Evolutionary conservation across 495 filamentous ascomycete species (phyloP).

Genomic region (Penicillium arizonense): DNA sequence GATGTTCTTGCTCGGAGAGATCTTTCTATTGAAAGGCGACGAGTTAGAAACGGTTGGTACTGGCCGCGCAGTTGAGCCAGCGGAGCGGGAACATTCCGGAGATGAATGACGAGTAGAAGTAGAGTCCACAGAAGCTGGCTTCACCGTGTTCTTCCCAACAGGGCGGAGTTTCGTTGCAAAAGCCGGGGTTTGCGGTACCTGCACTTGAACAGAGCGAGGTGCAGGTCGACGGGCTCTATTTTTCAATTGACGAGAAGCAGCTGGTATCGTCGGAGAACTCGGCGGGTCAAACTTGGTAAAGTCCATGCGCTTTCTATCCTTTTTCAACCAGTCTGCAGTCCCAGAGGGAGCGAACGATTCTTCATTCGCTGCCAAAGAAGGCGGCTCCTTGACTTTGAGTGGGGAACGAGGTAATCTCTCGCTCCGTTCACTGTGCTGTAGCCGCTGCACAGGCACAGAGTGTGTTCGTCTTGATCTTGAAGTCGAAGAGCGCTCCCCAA

Average conservation of each 20-base stretch:
- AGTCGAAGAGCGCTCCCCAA: neutral
- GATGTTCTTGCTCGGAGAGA: neutral
- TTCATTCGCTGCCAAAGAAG: neutral
- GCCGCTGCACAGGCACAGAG: neutral
- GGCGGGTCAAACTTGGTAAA: conserved; percentile 40
- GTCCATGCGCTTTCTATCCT: conserved; percentile 30
- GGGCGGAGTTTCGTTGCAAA: neutral
- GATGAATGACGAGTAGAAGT: neutral
- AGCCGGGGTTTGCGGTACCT: conserved; percentile 1
- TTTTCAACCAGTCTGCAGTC: conserved; percentile 37
- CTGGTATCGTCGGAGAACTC: conserved; percentile 36
- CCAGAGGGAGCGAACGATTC: conserved; percentile 3
- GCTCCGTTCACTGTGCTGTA: neutral
- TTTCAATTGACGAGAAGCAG: conserved; percentile 20
- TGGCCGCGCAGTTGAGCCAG: neutral
- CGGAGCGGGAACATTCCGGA: neutral
- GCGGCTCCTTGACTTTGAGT: conserved; percentile 2
- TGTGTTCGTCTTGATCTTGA: neutral
- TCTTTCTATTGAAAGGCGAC: neutral
- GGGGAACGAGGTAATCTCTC: conserved; percentile 1
- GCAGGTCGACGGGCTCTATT: conserved; percentile 5
- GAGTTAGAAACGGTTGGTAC: neutral
- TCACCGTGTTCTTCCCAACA: neutral
- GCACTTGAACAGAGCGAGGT: conserved; percentile 1
- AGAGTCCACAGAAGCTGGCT: neutral